Conservation (phyloP, 2,329 filamentous ascomycete species). For the Fusarium sp. region DNA sequence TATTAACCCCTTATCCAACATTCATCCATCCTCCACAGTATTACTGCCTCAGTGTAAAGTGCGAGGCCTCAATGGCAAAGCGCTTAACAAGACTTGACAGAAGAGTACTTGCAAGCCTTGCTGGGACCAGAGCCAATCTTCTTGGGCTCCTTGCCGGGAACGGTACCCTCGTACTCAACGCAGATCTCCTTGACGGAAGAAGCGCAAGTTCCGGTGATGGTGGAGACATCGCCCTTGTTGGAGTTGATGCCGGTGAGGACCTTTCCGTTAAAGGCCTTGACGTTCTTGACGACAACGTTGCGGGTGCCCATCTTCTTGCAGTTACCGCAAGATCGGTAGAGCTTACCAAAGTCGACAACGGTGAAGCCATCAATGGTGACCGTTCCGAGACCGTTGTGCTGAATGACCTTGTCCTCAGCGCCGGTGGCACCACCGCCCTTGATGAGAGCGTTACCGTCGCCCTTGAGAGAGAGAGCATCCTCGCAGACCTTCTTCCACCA, state of each 20-base stretch:
- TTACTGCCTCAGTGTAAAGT: neutral
- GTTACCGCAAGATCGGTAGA: constrained; percentile 41
- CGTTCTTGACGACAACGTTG: constrained; percentile 38
- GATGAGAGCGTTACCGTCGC: constrained; percentile 32
- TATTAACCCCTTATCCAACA: neutral
- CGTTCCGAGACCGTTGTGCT: constrained; percentile 39
- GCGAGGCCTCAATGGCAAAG: neutral
- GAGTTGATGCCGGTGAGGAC: constrained; percentile 40
- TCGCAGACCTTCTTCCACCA: constrained; percentile 40
- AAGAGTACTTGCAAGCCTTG: constrained; percentile 36
- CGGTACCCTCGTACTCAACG: constrained; percentile 35
- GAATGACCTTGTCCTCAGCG: constrained; percentile 37
- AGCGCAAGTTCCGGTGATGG: constrained; percentile 32
- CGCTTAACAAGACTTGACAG: constrained; percentile 36
- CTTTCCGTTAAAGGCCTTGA: constrained; percentile 39
- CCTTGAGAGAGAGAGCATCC: constrained; percentile 37
- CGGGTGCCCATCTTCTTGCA: constrained; percentile 42
- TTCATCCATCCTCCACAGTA: neutral
- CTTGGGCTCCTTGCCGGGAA: constrained; percentile 41
- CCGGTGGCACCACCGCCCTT: constrained; percentile 37
- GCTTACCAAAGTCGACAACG: constrained; percentile 40
- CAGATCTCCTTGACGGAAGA: constrained; percentile 37
- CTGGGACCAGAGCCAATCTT: constrained; percentile 34
- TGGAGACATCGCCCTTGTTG: constrained; percentile 37
- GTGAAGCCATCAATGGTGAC: constrained; percentile 40